Evolutionary conservation across 371 early-diverging fungal species (phyloP), one percentile per base, ranked within the genome.

Genomic region (Haplosporangium sp.): DNA sequence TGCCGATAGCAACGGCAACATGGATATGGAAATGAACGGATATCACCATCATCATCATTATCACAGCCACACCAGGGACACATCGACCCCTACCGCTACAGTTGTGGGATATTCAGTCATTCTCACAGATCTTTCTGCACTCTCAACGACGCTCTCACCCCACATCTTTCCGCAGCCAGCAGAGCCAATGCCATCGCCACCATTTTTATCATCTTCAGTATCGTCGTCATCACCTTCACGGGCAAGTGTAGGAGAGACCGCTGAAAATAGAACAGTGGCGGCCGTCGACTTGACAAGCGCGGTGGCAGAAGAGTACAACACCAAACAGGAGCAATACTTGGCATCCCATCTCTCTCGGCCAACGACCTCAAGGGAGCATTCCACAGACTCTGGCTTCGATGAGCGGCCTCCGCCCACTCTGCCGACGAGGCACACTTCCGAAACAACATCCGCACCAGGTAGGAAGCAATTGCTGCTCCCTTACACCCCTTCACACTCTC

Each of bases 61-160:
- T 47, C 45, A 55, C 62, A 48, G 63, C 62, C 62, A 68, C 68
- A 48, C 58, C 55, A 29, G 43, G 11, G 59, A 47, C 43, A 61
- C 38, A 48, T 51, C 40, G 53, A 6, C 62, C 5, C 23, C 58
- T 14, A 38, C 62, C 18, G 57, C 61, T 7, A 47, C 48, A 2
- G 46, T 64, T 37, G 61, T 68, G 2, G 74, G 74, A 53, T 74
- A 68, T 36, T 74, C 68, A 3, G 60, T 74, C 46, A 63, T 74
- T 48, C 68, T 74, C 45, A 74, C 68, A 37, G 74, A 74, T 64
- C 63, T 74, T 21, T 74, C 74, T 18, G 40, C 60, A 10, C 61
- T 74, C 14, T 29, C 68, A 5, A 43, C 60, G 13, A 21, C 12
- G 40, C 56, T 57, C 41, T 55, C 68, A 23, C 41, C 56, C 21